A percentile compares a stretch with the other conserved stretches of the same genome.
These are phyloP conservation scores for Pythium aquatile DNA, from an alignment of 352 stramenopile species.

Conservation along the genomic window DNA sequence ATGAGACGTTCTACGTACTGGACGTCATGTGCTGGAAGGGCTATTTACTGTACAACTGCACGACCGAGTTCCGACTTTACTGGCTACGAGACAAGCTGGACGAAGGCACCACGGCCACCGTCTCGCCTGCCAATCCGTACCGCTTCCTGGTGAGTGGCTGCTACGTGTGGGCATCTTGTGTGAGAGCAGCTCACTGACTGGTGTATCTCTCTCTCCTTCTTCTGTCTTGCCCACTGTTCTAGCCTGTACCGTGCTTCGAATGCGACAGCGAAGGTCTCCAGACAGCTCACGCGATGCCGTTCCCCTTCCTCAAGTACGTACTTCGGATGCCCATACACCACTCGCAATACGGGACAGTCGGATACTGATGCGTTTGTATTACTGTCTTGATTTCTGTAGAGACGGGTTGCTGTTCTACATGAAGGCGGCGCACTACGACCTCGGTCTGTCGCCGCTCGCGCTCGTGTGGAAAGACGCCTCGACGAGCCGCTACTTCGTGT, in stretches of 20 bases:
- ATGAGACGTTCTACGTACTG: conserved; percentile 90
- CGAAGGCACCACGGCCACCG: conserved; percentile 51
- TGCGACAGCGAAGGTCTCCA: conserved; percentile 74
- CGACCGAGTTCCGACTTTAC: conserved; percentile 90
- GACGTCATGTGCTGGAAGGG: conserved; percentile 94
- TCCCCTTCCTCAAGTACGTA: conserved; percentile 84
- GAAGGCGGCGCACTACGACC: conserved; percentile 88
- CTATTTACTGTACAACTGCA: conserved; percentile 92
- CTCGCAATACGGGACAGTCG: not conserved
- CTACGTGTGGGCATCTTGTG: too few species aligned
- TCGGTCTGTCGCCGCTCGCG: conserved; percentile 81
- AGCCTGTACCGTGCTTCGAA: conserved; percentile 87
- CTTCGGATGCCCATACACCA: not conserved
- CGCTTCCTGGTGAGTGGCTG: conserved; percentile 57
- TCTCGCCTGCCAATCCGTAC: conserved; percentile 66
- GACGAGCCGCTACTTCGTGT: conserved; percentile 83
- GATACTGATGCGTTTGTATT: not conserved
- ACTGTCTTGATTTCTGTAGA: conserved; percentile 27
- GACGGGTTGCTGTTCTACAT: conserved; percentile 90
- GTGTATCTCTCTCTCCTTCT: too few species aligned
- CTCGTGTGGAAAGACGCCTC: conserved; percentile 89
- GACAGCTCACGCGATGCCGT: conserved; percentile 73
- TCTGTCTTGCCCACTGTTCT: not conserved
- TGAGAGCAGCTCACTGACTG: too few species aligned
- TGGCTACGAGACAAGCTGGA: conserved; percentile 91